Base-by-base conservation (phyloP, 1,284 basidiomycete genomes). In the Cutaneotrichosporon dermatis region DNA sequence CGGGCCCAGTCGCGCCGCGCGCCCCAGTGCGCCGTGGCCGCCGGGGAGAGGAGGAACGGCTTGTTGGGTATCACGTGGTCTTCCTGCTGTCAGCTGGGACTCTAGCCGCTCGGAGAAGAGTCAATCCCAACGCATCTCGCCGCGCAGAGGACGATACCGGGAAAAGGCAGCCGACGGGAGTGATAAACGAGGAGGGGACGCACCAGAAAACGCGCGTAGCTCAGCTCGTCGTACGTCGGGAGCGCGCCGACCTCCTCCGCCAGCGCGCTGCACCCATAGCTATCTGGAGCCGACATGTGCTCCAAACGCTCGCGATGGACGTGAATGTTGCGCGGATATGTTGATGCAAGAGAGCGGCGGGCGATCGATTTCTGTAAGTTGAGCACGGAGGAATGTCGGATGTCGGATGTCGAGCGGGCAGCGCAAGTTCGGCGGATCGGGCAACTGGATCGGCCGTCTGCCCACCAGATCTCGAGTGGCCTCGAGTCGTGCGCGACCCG, bases 41-140 rank as follows among this genome's bases (percentile, higher is more conserved):
- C 9, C 0, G 67, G n/a, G 0, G 73, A 70, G 15, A 77, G 61
- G 25, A 77, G 44, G 58, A 74, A 76, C 3, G 76, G 74, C 3
- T 60, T 66, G 58, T 77, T 77, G 1, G 69, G 72, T 4, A 70
- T 55, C 9, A 75, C 53, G 56, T 77, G 76, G n/a, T 73, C 55
- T 11, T 57, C 50, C 76, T 77, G 51, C 1, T 1, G 53, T 60
- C 44, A 60, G 58, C 40, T 43, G n/a, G 11, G 1, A 1, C 50
- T n/a, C n/a, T n/a, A n/a, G n/a, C n/a, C n/a, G n/a, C n/a, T n/a
- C n/a, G n/a, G n/a, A n/a, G n/a, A n/a, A n/a, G n/a, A n/a, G n/a
- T n/a, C n/a, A n/a, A n/a, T n/a, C n/a, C n/a, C n/a, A n/a, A n/a
- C n/a, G n/a, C n/a, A n/a, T n/a, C n/a, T n/a, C n/a, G n/a, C n/a